Conservation (phyloP, 768 basidiomycete species). For the Kwoniella dejecticola region DNA sequence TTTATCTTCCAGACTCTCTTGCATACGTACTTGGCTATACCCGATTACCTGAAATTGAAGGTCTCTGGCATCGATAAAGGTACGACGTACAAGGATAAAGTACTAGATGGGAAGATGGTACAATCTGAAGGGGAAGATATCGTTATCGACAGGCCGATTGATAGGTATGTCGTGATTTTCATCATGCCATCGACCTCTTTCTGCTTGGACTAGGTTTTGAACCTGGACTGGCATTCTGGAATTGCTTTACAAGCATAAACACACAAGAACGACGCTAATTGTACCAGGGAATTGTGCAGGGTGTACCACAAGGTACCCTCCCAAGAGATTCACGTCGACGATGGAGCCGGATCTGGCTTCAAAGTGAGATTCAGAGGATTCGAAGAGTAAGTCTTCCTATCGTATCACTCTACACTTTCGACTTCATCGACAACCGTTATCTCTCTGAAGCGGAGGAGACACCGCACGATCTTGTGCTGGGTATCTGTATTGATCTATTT, state of each 20-base stretch:
- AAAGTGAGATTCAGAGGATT: constrained; percentile 47
- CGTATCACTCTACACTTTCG: neutral
- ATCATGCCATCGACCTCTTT: neutral
- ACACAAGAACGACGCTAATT: neutral
- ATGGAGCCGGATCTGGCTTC: constrained; percentile 43
- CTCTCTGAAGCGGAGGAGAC: too few species aligned
- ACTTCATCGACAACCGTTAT: too few species aligned
- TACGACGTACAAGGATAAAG: constrained; percentile 75
- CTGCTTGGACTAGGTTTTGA: neutral
- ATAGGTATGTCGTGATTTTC: constrained; percentile 49
- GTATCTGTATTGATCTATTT: too few species aligned
- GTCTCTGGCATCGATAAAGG: constrained; percentile 68
- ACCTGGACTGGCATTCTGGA: neutral
- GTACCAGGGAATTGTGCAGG: constrained; percentile 16
- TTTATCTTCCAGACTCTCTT: constrained; percentile 90
- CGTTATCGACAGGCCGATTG: constrained; percentile 40
- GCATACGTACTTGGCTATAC: constrained; percentile 77
- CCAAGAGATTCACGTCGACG: constrained; percentile 47
- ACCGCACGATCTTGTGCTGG: neutral
- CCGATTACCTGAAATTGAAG: constrained; percentile 63
- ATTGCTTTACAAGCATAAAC: neutral
- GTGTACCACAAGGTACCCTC: constrained; percentile 47
- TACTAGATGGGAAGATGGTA: constrained; percentile 58
- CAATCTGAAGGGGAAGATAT: constrained; percentile 58
- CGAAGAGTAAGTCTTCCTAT: constrained; percentile 44